A percentile compares a stretch with the other conserved stretches of the same genome.
phyloP scores from a whole-genome alignment of 2,329 filamentous ascomycete species.

The Alternaria gansuensis region DNA sequence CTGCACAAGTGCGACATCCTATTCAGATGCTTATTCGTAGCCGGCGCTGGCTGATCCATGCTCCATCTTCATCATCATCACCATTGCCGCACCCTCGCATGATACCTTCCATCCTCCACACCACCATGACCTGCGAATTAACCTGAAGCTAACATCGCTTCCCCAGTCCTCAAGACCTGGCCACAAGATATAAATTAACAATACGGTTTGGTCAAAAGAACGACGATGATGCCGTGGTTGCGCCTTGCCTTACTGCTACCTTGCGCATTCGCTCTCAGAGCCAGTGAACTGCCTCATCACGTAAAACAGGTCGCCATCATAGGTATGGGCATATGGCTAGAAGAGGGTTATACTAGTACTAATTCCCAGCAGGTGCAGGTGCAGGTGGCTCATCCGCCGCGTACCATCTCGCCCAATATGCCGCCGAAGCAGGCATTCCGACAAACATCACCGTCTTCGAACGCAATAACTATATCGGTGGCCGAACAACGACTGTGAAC shows the following conservation, averaged over 20 bases:
- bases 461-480: conserved; percentile 77
- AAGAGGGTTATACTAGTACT: conserved; percentile 7
- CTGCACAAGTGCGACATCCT: not conserved
- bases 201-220: not conserved
- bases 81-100: conserved; percentile 5
- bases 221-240: conserved; percentile 25
- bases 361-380: conserved; percentile 73
- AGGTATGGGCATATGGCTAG: conserved; percentile 29
- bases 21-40: not conserved
- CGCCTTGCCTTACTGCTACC: conserved; percentile 30
- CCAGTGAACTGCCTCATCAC: conserved; percentile 19
- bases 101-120: not conserved
- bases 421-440: conserved; percentile 65
- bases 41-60: conserved; percentile 15
- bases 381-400: conserved; percentile 87
- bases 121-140: conserved; percentile 15
- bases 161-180: not conserved
- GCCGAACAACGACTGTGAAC: conserved; percentile 84
- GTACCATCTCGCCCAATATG: conserved; percentile 80
- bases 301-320: conserved; percentile 52
- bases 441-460: conserved; percentile 91
- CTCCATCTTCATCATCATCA: conserved; percentile 8
- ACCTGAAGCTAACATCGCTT: conserved; percentile 14
- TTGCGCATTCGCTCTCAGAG: conserved; percentile 31
- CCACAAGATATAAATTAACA: not conserved